Evolutionary conservation across 106 monocot species (phyloP).

Genomic region (Amphibolis antarctica): DNA sequence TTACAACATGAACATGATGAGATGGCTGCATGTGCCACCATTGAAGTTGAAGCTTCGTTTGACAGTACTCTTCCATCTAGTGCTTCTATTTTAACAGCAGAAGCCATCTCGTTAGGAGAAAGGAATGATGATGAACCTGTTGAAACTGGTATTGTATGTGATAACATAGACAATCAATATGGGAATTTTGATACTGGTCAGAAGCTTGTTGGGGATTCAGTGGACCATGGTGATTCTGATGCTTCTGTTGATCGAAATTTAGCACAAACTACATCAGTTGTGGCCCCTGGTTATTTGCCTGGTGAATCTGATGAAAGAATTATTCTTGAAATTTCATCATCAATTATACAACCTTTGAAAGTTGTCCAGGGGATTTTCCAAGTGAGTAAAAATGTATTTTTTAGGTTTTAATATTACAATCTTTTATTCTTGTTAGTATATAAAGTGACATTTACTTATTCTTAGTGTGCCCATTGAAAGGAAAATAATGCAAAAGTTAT

Average conservation of each 20-base stretch:
- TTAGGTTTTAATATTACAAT: not conserved
- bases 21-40: slow-evolving; percentile 14
- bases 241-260: slow-evolving; percentile 42
- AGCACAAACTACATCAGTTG: slow-evolving; percentile 27
- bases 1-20: slow-evolving; percentile 21
- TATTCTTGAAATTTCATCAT: slow-evolving; percentile 67
- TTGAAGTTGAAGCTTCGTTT: slow-evolving; percentile 29
- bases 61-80: slow-evolving; percentile 26
- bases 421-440: not conserved
- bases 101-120: slow-evolving; percentile 57
- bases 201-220: slow-evolving; percentile 22
- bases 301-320: slow-evolving; percentile 88
- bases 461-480: too few relatives aligned
- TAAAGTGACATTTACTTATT: not conserved
- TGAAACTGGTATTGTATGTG: slow-evolving; percentile 23
- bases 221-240: slow-evolving; percentile 24
- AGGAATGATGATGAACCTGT: slow-evolving; percentile 44
- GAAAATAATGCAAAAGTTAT: too few relatives aligned
- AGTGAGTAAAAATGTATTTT: slow-evolving; percentile 30
- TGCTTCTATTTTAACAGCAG: slow-evolving; percentile 42
- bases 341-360: slow-evolving; percentile 78
- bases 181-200: slow-evolving; percentile 17
- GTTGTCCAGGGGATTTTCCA: slow-evolving; percentile 82
- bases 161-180: slow-evolving; percentile 19
- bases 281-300: slow-evolving; percentile 51